Evolutionary conservation across 1,139 yeast species (phyloP), one percentile per base, ranked within the genome.

Genomic region (Zygoascus meyerae): DNA sequence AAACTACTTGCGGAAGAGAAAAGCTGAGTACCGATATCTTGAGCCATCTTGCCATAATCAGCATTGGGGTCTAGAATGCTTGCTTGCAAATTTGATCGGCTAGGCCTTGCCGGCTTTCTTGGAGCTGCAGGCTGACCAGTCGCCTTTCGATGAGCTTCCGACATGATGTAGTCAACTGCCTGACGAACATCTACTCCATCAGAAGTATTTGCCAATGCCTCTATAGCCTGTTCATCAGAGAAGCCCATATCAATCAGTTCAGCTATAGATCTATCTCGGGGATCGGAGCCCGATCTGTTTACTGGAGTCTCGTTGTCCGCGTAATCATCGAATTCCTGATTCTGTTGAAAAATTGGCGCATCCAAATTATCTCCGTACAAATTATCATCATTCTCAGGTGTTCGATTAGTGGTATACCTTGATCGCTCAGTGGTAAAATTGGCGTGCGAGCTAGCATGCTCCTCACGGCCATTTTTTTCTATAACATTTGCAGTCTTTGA

Each of bases 221-320:
- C 68, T 37, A 72, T 74, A 3, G 94, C 79, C 45, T 74, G 78
- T 1, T 78, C 82, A 1, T 75, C 67, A 1, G 82, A 67, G 57
- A 86, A 86, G 1, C 95, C 95, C 77, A 86, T 86, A 52, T 86
- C 95, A 1, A 86, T 66, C 45, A 86, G 69, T 55, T 81, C 86
- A 0, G 92, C 92, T 21, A 86, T 63, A 2, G 79, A 71, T 17
- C 70, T 71, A 57, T 83, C 94, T 36, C 66, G 53, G 3, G 64
- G 61, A 40, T 63, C 65, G 10, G 26, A 21, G 26, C 26, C 26
- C 4, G 26, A 21, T 21, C 51, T 41, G 7, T 28, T 38, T 11
- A 28, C 34, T 15, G 42, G 46, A 9, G 39, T 12, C 7, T 28
- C 40, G 3, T 31, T 4, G 3, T 31, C 33, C 33, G 3, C n/a